These are phyloP conservation scores for Letharia columbiana DNA, from an alignment of 495 filamentous ascomycete species.

Conservation along the genomic window DNA sequence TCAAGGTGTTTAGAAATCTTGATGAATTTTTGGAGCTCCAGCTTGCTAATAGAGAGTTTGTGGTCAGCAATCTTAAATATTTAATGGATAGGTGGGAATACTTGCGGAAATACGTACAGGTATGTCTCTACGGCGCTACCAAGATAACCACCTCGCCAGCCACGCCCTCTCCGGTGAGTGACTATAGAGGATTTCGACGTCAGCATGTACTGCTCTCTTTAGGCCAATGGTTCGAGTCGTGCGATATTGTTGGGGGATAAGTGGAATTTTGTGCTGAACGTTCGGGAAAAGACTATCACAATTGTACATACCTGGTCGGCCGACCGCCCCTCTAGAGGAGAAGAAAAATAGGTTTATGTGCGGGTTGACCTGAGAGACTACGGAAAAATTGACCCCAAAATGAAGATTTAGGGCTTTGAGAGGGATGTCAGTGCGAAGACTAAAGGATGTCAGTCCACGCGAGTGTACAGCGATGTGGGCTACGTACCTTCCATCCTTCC, in stretches of 20 bases:
- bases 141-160: constrained; percentile 92
- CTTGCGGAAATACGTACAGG: constrained; percentile 48
- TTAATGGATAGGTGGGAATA: neutral
- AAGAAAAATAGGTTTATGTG: constrained; percentile 99
- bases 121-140: constrained; percentile 89
- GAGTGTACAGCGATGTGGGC: neutral
- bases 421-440: constrained; percentile 87
- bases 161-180: constrained; percentile 84
- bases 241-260: neutral
- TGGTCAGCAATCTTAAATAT: neutral
- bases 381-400: constrained; percentile 96
- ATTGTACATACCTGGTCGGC: constrained; percentile 47
- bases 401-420: constrained; percentile 87
- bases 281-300: neutral
- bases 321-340: constrained; percentile 81
- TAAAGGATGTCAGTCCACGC: constrained; percentile 5
- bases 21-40: constrained; percentile 94
- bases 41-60: constrained; percentile 20
- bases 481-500: constrained; percentile 74
- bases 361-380: constrained; percentile 94
- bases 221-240: neutral
- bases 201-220: neutral
- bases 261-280: neutral
- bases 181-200: constrained; percentile 36
- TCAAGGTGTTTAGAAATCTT: constrained; percentile 88